phyloP scores from a whole-genome alignment of 23 red algal genomes.

The Chondrus crispus region DNA sequence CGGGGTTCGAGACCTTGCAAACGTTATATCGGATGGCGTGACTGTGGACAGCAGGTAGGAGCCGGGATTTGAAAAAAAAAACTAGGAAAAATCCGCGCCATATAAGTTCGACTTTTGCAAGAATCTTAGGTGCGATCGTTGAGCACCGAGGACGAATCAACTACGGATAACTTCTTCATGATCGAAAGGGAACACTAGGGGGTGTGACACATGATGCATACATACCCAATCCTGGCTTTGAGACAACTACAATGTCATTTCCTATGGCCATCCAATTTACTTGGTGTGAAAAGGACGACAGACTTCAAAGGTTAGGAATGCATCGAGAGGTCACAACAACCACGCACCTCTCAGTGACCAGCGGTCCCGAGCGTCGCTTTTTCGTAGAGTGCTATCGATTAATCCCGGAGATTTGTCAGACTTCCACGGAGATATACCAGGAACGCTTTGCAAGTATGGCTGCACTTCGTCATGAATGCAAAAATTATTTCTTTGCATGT shows the following conservation, averaged over 20 bases:
- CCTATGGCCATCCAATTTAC: constrained; percentile 56
- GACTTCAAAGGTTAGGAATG: constrained; percentile 11
- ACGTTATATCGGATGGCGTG: constrained; percentile 30
- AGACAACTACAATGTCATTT: constrained; percentile 32
- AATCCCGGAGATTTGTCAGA: constrained; percentile 13
- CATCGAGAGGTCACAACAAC: background rate
- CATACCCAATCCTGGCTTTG: background rate
- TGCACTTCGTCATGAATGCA: constrained; percentile 20
- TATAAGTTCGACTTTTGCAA: background rate
- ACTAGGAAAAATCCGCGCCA: background rate
- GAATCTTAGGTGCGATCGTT: constrained; percentile 24
- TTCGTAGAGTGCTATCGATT: constrained; percentile 31
- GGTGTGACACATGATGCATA: constrained; percentile 31
- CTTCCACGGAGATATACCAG: constrained; percentile 36
- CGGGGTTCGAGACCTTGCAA: constrained; percentile 37
- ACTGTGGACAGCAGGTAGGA: constrained; percentile 15
- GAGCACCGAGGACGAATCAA: constrained; percentile 51
- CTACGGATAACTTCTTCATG: constrained; percentile 44
- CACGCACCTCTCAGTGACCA: constrained; percentile 12
- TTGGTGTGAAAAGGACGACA: background rate
- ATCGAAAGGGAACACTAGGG: constrained; percentile 35
- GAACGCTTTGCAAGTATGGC: constrained; percentile 29
- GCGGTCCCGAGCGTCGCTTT: constrained; percentile 25
- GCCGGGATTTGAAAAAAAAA: background rate
- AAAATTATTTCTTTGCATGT: constrained; percentile 39